Evolutionary conservation across 78 protist species (phyloP).

Genomic region (Chrysochromulina parva): DNA sequence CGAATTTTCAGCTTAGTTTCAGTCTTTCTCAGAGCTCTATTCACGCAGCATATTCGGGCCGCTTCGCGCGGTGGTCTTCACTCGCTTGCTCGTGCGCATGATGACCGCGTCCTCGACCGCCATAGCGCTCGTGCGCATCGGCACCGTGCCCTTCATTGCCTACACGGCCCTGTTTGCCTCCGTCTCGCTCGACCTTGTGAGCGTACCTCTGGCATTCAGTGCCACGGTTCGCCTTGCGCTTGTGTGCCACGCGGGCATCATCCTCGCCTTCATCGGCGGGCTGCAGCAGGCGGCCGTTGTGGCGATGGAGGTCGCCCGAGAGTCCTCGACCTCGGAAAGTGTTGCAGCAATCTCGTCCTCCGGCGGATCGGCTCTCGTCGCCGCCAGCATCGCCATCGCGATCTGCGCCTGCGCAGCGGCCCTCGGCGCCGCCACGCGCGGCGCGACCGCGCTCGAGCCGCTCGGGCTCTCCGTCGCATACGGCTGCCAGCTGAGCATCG

Average conservation of each 20-base stretch:
- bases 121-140: background rate
- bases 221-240: background rate
- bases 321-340: too few species aligned
- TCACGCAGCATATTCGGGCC: too few species aligned
- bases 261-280: background rate
- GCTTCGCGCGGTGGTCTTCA: too few species aligned
- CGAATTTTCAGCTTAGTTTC: too few species aligned
- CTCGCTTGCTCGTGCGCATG: too few species aligned
- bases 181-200: background rate
- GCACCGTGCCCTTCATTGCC: background rate
- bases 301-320: background rate
- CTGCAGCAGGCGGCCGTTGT: background rate
- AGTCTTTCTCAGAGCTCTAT: too few species aligned
- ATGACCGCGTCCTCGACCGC: too few species aligned
- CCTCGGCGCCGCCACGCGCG: background rate
- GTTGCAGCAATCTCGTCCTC: too few species aligned
- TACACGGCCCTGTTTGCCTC: background rate
- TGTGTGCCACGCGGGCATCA: background rate
- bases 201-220: background rate
- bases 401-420: background rate
- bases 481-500: background rate
- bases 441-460: background rate
- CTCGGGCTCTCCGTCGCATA: background rate
- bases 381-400: background rate
- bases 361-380: background rate